phyloP scores from a whole-genome alignment of 306 rosid genomes.

The Trifolium dubium region DNA sequence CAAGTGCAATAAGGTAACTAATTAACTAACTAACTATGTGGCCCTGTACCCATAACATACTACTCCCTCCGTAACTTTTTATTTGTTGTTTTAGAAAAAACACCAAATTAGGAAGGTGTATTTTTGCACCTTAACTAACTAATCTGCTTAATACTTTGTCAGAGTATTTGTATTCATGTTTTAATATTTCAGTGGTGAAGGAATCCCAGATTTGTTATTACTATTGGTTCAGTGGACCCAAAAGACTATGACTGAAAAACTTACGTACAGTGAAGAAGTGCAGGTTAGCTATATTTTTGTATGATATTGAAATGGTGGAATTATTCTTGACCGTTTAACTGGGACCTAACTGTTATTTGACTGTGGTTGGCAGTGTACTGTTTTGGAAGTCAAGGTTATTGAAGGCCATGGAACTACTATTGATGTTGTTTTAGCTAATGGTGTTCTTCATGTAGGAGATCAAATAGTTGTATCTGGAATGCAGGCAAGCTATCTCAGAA shows the following conservation, averaged over 20 bases:
- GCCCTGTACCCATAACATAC: conserved; percentile 7
- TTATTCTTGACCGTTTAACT: conserved; percentile 34
- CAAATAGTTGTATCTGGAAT: conserved; percentile 95
- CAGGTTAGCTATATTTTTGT: conserved; percentile 62
- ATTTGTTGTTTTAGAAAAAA: too few relatives aligned
- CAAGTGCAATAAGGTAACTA: conserved; percentile 91
- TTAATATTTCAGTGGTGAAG: conserved; percentile 80
- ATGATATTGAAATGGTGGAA: conserved; percentile 32
- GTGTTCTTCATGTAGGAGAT: conserved; percentile 98
- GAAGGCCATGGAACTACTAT: conserved; percentile 97
- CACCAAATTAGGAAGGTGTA: too few relatives aligned
- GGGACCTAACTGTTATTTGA: conserved; percentile 45
- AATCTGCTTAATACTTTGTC: too few relatives aligned
- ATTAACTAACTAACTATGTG: conserved; percentile 33
- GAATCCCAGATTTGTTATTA: conserved; percentile 80
- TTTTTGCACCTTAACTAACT: too few relatives aligned
- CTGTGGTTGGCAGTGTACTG: conserved; percentile 72
- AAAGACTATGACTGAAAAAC: conserved; percentile 86
- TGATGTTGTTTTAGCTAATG: conserved; percentile 91
- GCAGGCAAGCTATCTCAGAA: conserved; percentile 65
- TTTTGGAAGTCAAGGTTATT: conserved; percentile 89
- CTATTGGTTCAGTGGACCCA: conserved; percentile 87
- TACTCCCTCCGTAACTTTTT: too few relatives aligned
- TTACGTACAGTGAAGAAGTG: conserved; percentile 78
- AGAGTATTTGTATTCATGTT: conserved; percentile 37